These are phyloP conservation scores for Aspergillus bombycis DNA, from an alignment of 2,329 filamentous ascomycete species.

Conservation along the genomic window DNA sequence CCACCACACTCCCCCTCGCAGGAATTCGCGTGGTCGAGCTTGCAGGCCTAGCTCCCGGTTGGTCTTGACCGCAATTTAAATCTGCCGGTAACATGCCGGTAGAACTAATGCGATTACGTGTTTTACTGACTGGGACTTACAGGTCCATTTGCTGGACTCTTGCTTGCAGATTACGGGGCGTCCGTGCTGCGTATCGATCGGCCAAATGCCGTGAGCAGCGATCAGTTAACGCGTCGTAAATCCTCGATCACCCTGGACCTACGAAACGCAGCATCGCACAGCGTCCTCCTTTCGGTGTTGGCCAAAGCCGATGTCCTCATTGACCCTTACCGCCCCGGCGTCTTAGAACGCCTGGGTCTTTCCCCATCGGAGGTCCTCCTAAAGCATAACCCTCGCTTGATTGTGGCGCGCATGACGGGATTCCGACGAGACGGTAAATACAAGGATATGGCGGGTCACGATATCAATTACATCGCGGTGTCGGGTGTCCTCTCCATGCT, in stretches of 20 bases:
- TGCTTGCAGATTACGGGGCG: conserved; percentile 88
- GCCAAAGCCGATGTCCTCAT: conserved; percentile 75
- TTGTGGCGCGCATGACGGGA: conserved; percentile 85
- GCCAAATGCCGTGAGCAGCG: conserved; percentile 57
- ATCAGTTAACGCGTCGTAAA: conserved; percentile 81
- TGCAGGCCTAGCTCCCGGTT: conserved; percentile 67
- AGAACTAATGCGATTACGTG: conserved; percentile 4
- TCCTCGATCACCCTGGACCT: conserved; percentile 78
- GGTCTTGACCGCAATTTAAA: conserved; percentile 11
- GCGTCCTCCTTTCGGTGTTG: conserved; percentile 68
- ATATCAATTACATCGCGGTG: conserved; percentile 95
- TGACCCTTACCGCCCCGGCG: conserved; percentile 89
- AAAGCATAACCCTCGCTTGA: conserved; percentile 70
- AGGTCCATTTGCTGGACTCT: conserved; percentile 87
- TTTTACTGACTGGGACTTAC: conserved; percentile 4
- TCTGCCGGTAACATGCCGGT: neutral
- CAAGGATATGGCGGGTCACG: conserved; percentile 85
- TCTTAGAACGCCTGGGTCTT: conserved; percentile 82
- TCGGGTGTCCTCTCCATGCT: conserved; percentile 78
- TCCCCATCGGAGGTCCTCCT: conserved; percentile 69
- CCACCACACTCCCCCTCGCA: conserved; percentile 53
- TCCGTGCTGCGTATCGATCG: conserved; percentile 85
- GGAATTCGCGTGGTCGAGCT: conserved; percentile 68
- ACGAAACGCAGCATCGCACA: conserved; percentile 66
- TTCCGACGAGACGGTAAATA: conserved; percentile 88